Percentiles rank a stretch among this genome's conserved stretches.
phyloP scores from a whole-genome alignment of 2,329 filamentous ascomycete genomes.

The Claviceps sp. region DNA sequence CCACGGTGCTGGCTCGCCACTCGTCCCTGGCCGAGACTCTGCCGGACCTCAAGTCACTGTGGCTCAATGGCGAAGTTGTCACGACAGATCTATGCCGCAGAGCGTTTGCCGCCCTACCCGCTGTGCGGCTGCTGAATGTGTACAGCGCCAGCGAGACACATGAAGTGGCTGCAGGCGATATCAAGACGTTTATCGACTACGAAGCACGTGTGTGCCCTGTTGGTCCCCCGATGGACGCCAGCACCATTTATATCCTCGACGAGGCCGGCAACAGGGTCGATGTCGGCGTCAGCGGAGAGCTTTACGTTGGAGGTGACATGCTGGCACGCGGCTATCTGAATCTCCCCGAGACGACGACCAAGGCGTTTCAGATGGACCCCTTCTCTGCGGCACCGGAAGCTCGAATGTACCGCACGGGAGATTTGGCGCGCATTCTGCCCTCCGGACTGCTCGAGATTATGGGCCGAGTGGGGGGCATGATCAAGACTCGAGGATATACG shows the following conservation, averaged over 20 bases:
- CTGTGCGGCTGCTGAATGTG: slow-evolving; percentile 59
- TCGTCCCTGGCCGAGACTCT: slow-evolving; percentile 49
- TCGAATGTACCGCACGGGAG: slow-evolving; percentile 63
- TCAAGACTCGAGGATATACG: slow-evolving; percentile 68
- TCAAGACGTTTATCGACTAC: slow-evolving; percentile 50
- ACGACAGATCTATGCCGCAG: slow-evolving; percentile 62
- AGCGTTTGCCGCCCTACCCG: slow-evolving; percentile 53
- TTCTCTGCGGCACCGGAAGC: slow-evolving; percentile 47
- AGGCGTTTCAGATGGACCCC: slow-evolving; percentile 54
- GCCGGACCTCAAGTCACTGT: slow-evolving; percentile 54
- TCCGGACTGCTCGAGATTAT: slow-evolving; percentile 62
- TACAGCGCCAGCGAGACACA: slow-evolving; percentile 78
- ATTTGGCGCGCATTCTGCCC: slow-evolving; percentile 52
- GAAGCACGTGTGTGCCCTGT: slow-evolving; percentile 59
- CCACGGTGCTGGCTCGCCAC: slow-evolving; percentile 59
- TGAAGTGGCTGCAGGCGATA: slow-evolving; percentile 66
- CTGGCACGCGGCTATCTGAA: slow-evolving; percentile 69
- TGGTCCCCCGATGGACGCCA: slow-evolving; percentile 53
- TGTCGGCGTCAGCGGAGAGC: slow-evolving; percentile 51
- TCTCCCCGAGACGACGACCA: slow-evolving; percentile 62
- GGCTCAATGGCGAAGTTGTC: slow-evolving; percentile 75
- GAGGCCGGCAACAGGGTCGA: slow-evolving; percentile 53
- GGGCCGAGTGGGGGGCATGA: slow-evolving; percentile 65
- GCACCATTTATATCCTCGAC: slow-evolving; percentile 60
- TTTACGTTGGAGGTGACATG: slow-evolving; percentile 62